Base-by-base conservation (phyloP, 768 basidiomycete species). In the Termitomyces sp. region DNA sequence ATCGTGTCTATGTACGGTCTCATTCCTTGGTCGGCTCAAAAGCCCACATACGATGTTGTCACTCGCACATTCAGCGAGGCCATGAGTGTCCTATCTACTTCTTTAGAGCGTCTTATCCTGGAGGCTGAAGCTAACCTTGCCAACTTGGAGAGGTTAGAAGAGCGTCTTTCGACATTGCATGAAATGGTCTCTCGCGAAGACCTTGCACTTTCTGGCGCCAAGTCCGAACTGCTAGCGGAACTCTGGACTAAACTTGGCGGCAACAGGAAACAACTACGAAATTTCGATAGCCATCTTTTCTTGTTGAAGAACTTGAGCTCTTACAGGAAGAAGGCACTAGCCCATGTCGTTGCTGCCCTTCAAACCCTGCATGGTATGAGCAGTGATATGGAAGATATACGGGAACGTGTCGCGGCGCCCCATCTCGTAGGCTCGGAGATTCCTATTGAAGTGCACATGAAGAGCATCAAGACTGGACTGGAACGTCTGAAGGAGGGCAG, bases 391-490 rank as follows among this genome's bases (percentile, higher is more conserved):
- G 88, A 89, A 64, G 88, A 89, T 41, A 69, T 92, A 56, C 75
- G 89, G 56, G 86, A 89, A 63, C 74, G 86, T 16, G 86, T 89
- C 1, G 79, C 87, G 4, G 79, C 82, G 31, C 89, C 90, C 1
- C 82, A 83, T 47, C 68, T 91, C 5, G 66, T 80, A 11, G 83
- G 81, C 5, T 68, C 79, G n/a, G 72, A 70, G 39, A 74, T 90
- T 15, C 86, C 89, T 4, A 71, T 86, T 4, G 84, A 86, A 54
- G 88, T 91, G 20, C 89, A 91, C 60, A 83, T 91, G 68, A 80
- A 80, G 70, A 89, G 84, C 56, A 89, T 92, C 60, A 72, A 71
- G 64, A 73, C 62, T 35, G 88, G 89, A 7, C 60, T 90, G 61
- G 79, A 86, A 57, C 77, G 80, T 61, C 60, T 89, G 68, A 80